Conservation (phyloP, 805 yeast genomes). For the Candida dajiaensis region DNA sequence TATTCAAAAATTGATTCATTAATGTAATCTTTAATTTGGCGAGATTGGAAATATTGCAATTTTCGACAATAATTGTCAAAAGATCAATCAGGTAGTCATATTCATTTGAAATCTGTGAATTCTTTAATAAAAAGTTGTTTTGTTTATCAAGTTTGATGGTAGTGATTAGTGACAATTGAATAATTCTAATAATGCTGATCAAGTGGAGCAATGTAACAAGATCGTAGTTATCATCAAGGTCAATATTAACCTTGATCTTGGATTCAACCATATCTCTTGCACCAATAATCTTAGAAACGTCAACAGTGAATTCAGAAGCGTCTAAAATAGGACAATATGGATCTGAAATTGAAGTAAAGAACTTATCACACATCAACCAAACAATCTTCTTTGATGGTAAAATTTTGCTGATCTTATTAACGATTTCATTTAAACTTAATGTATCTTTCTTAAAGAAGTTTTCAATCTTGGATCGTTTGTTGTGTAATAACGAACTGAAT, state of each 20-base stretch:
- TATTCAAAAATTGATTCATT: constrained; percentile 6
- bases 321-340: constrained; percentile 61
- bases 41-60: constrained; percentile 3
- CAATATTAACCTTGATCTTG: constrained; percentile 24
- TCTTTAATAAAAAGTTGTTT: constrained; percentile 7
- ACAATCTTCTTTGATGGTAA: constrained; percentile 50
- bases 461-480: constrained; percentile 14
- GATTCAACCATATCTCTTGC: constrained; percentile 22
- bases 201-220: constrained; percentile 10
- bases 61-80: constrained; percentile 6
- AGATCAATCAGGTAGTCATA: constrained; percentile 15
- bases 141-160: constrained; percentile 13
- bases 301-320: constrained; percentile 39
- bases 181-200: constrained; percentile 14
- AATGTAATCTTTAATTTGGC: constrained; percentile 10
- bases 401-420: constrained; percentile 29
- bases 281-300: constrained; percentile 41
- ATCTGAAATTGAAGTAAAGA: constrained; percentile 34
- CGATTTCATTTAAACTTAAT: constrained; percentile 10
- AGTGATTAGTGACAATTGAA: constrained; percentile 13
- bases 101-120: constrained; percentile 10
- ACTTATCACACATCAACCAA: constrained; percentile 52
- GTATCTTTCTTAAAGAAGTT: constrained; percentile 13
- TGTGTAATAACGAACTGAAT: constrained; percentile 12
- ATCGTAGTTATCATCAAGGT: constrained; percentile 8